Evolutionary conservation across 805 yeast species (phyloP).

Genomic region (Metschnikowia arizonensis): DNA sequence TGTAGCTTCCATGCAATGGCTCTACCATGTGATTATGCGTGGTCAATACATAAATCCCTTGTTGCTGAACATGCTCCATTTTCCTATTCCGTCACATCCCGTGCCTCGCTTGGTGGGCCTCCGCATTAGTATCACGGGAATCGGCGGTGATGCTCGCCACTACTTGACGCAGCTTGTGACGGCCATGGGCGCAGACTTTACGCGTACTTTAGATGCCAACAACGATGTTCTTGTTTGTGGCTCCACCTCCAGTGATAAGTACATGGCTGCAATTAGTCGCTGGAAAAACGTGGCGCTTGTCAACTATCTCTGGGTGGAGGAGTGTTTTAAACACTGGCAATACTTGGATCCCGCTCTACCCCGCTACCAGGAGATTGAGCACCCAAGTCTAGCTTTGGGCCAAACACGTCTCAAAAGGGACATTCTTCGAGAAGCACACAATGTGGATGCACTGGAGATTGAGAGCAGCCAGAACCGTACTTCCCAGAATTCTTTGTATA

Average conservation of each 20-base stretch:
- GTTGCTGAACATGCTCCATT: slow-evolving; percentile 54
- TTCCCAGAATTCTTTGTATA: neutral
- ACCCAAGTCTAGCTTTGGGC: neutral
- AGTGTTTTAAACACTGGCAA: slow-evolving; percentile 61
- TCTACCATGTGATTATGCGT: slow-evolving; percentile 60
- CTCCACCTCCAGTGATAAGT: slow-evolving; percentile 66
- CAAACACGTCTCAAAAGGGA: neutral
- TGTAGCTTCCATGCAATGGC: slow-evolving; percentile 70
- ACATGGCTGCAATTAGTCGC: slow-evolving; percentile 55
- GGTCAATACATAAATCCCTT: slow-evolving; percentile 54
- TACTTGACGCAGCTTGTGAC: slow-evolving; percentile 63
- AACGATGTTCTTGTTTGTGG: slow-evolving; percentile 76
- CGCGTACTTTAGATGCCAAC: slow-evolving; percentile 56
- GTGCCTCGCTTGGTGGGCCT: slow-evolving; percentile 52
- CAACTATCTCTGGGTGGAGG: slow-evolving; percentile 88
- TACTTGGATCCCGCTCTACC: slow-evolving; percentile 42
- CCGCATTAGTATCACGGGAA: slow-evolving; percentile 68
- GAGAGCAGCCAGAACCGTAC: neutral
- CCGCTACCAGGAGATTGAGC: slow-evolving; percentile 33
- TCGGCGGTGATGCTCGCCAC: slow-evolving; percentile 77
- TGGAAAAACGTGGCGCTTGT: slow-evolving; percentile 62
- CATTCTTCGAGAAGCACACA: neutral
- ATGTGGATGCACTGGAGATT: neutral
- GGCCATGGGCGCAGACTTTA: slow-evolving; percentile 72
- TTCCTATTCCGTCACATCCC: slow-evolving; percentile 57